Conservation (phyloP, 2,329 filamentous ascomycete species). For the Ophiocordyceps sinensis region DNA sequence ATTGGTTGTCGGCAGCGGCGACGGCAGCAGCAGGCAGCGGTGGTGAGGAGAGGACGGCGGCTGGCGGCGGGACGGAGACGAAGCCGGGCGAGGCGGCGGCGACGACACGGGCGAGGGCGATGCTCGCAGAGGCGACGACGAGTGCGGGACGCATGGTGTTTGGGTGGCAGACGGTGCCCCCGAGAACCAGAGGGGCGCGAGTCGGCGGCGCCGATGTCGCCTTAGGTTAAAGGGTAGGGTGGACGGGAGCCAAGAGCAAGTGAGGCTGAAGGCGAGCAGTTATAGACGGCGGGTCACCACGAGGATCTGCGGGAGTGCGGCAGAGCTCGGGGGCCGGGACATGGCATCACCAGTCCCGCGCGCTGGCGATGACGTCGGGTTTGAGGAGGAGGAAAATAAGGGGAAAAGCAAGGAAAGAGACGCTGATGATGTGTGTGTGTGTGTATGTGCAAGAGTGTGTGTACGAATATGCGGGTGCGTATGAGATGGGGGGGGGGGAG, state of each 20-base stretch:
- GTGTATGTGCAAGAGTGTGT: background rate
- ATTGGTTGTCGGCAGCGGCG: background rate
- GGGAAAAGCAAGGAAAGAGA: background rate
- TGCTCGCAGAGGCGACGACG: slow-evolving; percentile 4
- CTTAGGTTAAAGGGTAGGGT: background rate
- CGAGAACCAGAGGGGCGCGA: background rate
- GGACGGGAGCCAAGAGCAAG: background rate
- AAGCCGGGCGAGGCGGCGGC: slow-evolving; percentile 5
- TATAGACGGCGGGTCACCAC: background rate
- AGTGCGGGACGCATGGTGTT: slow-evolving; percentile 7
- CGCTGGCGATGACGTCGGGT: background rate
- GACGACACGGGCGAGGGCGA: slow-evolving; percentile 3
- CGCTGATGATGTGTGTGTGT: background rate
- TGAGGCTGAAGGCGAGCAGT: background rate
- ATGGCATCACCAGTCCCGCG: background rate
- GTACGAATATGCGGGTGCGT: background rate
- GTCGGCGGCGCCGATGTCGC: too few species aligned
- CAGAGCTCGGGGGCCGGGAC: background rate
- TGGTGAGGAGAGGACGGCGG: background rate
- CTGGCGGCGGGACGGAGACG: slow-evolving; percentile 3
- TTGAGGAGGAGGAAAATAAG: background rate
- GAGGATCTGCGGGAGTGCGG: background rate
- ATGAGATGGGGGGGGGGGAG: too few species aligned
- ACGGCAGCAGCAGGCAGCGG: background rate
- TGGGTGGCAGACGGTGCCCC: background rate